Evolutionary conservation across 345 rosid genomes (phyloP), one percentile per base, ranked within the genome.

Genomic region (Rubroshorea leprosula): DNA sequence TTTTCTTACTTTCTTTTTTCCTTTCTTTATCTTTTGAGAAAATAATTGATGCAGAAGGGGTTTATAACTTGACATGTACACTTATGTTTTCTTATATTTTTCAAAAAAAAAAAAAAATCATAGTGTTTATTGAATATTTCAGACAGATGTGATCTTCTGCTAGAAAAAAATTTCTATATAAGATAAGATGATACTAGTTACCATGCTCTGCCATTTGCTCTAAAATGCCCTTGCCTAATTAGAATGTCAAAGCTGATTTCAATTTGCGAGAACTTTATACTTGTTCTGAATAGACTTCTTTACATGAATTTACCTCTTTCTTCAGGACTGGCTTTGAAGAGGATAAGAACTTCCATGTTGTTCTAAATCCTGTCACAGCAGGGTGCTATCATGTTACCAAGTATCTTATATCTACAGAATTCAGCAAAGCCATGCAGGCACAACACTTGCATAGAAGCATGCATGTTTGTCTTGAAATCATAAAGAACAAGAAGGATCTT

Each of bases 261-360:
- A 22, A 15, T 48, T 47, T 20, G 24, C 6, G 2, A 13, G 19
- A 21, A 15, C 26, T 1, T 7, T n/a, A n/a, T n/a, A n/a, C n/a
- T n/a, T n/a, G n/a, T n/a, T 58, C 10, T 14, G 29, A 31, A 8
- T 11, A 48, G 24, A 26, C 29, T 35, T 6, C 20, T 44, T 59
- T 54, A 54, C 49, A 38, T 66, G 54, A 66, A 44, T 50, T 18
- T 53, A 61, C 43, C 38, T 66, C 60, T 61, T 58, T 45, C 63
- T 62, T 24, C 93, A 94, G 99, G 71, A 94, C 99, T 75, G 99
- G 99, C 68, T 94, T 94, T 68, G 97, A 94, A 83, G 99, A 94
- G 82, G 99, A 94, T 76, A 94, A 94, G 81, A 94, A 90, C 74
- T 94, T 94, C 61, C 90, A 90, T 64, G 99, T 90, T 64, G 93